Percentiles rank a stretch among this genome's conserved stretches.
phyloP scores from a whole-genome alignment of 352 stramenopile genomes.

The Phytopythium chamaehyphon region DNA sequence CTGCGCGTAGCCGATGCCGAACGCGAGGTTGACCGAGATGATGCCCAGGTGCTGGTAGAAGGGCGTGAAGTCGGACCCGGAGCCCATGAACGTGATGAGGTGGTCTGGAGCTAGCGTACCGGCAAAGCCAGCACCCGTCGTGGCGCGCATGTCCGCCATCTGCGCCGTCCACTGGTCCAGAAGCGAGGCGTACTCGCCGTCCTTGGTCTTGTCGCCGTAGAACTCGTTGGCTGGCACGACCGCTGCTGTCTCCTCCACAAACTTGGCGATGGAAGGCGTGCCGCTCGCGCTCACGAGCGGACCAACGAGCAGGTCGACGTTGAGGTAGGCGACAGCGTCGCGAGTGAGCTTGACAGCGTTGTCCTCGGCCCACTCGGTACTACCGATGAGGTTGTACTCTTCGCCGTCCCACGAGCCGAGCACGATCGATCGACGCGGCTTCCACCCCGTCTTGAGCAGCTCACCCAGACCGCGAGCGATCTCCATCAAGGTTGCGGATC shows the following conservation, averaged over 20 bases:
- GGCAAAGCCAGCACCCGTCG: conserved; percentile 30
- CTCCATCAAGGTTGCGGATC: conserved; percentile 58
- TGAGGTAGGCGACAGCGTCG: conserved; percentile 69
- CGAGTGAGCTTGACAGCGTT: conserved; percentile 28
- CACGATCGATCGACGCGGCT: conserved; percentile 56
- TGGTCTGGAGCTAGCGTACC: conserved; percentile 35
- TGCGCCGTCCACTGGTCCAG: conserved; percentile 32
- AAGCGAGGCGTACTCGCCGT: conserved; percentile 12
- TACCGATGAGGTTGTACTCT: conserved; percentile 71
- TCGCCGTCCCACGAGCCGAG: conserved; percentile 73
- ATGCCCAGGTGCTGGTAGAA: conserved; percentile 86
- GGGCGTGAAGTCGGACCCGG: conserved; percentile 64
- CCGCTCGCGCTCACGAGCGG: conserved; percentile 32
- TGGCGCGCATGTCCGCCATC: conserved; percentile 19
- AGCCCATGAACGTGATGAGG: conserved; percentile 50
- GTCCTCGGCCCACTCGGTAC: conserved; percentile 70
- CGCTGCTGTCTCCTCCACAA: conserved; percentile 43
- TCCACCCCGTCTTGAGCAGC: conserved; percentile 53
- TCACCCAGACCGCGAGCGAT: conserved; percentile 54
- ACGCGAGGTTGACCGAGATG: conserved; percentile 65
- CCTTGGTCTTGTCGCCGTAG: conserved; percentile 12
- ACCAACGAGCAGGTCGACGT: conserved; percentile 67
- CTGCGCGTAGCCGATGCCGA: conserved; percentile 16
- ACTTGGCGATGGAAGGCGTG: conserved; percentile 47
- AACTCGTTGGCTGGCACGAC: conserved; percentile 34